Percentiles rank a stretch among this genome's conserved stretches.
Conservation (phyloP, 768 basidiomycete species). For the Hydnum rufescens region DNA sequence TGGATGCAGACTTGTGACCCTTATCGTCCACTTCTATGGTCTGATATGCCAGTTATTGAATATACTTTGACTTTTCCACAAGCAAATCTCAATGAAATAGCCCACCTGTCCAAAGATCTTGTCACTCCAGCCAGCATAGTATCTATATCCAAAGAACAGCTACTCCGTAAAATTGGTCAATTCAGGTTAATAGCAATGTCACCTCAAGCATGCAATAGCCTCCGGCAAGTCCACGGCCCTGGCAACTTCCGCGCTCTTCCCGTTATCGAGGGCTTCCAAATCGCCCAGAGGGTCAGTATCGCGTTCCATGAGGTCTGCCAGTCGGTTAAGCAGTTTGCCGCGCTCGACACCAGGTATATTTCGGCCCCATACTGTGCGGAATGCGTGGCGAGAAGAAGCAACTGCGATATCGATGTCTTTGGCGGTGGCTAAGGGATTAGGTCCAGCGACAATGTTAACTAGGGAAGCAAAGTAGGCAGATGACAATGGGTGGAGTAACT, state of each 20-base stretch:
- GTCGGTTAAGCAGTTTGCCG: constrained; percentile 58
- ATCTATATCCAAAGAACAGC: too few species aligned
- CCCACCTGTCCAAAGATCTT: background rate
- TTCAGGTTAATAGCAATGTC: constrained; percentile 6
- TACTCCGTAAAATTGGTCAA: too few species aligned
- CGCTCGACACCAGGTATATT: constrained; percentile 68
- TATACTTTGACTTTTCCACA: constrained; percentile 28
- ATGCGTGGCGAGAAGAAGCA: constrained; percentile 61
- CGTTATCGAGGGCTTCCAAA: constrained; percentile 75
- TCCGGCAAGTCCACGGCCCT: constrained; percentile 63
- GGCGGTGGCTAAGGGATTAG: constrained; percentile 27
- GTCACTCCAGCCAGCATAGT: constrained; percentile 81
- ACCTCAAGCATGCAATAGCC: constrained; percentile 46
- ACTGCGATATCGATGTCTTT: constrained; percentile 76
- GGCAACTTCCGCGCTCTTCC: constrained; percentile 59
- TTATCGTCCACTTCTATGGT: constrained; percentile 58
- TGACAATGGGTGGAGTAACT: background rate
- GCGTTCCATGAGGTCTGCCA: constrained; percentile 79
- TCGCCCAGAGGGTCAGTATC: constrained; percentile 67
- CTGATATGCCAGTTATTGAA: constrained; percentile 59
- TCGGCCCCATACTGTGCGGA: constrained; percentile 75
- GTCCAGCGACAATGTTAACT: background rate
- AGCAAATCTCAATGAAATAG: too few species aligned
- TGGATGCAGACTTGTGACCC: constrained; percentile 65
- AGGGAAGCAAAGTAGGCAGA: background rate